A percentile compares a stretch with the other conserved stretches of the same genome.
Evolutionary conservation across 2,329 filamentous ascomycete species (phyloP).

Genomic region (Dothistroma pini): DNA sequence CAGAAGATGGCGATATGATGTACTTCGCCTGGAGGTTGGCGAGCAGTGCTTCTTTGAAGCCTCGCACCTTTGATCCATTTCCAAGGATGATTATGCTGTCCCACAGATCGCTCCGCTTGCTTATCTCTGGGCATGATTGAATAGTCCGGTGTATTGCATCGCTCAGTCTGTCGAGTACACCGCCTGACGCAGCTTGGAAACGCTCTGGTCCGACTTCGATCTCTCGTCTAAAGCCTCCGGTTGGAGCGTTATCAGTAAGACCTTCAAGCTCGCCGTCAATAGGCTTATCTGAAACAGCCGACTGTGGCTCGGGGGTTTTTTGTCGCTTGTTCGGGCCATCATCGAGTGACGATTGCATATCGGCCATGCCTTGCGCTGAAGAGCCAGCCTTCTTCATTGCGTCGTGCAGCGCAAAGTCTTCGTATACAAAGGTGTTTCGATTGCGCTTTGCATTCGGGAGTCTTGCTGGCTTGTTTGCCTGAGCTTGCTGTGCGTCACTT

Average conservation of each 20-base stretch:
- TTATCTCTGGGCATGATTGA: constrained; percentile 76
- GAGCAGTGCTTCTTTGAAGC: constrained; percentile 85
- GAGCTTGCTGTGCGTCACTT: constrained; percentile 49
- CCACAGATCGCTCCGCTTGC: constrained; percentile 84
- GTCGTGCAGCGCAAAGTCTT: constrained; percentile 59
- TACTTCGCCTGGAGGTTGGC: constrained; percentile 76
- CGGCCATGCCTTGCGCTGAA: constrained; percentile 45
- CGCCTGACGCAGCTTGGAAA: constrained; percentile 61
- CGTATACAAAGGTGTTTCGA: constrained; percentile 68
- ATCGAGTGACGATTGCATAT: constrained; percentile 52
- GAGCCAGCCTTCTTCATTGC: constrained; percentile 51
- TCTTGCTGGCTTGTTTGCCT: constrained; percentile 54
- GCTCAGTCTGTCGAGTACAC: constrained; percentile 77
- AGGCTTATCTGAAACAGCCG: constrained; percentile 34
- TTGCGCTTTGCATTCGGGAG: constrained; percentile 70
- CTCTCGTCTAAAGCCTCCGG: constrained; percentile 50
- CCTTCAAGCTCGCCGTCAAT: constrained; percentile 31
- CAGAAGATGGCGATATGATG: constrained; percentile 84
- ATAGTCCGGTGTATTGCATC: constrained; percentile 80
- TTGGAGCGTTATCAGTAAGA: constrained; percentile 22
- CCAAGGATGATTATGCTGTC: constrained; percentile 88
- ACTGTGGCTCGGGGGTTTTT: constrained; percentile 37
- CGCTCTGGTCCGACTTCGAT: constrained; percentile 75
- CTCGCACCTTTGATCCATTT: constrained; percentile 69
- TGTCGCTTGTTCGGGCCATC: constrained; percentile 42